Evolutionary conservation across 1,139 yeast genomes (phyloP), one percentile per base, ranked within the genome.

Genomic region (Geotrichum macrosporum): DNA sequence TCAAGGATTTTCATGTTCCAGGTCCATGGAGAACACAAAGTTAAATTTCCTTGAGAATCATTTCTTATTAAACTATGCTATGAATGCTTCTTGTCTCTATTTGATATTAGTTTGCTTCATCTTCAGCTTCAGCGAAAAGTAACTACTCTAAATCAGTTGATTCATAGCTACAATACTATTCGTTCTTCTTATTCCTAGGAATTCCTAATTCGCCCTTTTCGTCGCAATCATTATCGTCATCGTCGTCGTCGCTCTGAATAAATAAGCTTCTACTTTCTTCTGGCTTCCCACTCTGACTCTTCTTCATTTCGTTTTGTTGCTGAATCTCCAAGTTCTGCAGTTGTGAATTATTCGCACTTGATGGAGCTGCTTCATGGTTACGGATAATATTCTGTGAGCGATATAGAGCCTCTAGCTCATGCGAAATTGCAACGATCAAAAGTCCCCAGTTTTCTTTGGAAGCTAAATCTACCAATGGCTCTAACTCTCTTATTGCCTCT

Each of bases 361-460:
- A 12, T n/a, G 12, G 16, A 3, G 10, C 12, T 12, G 26, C 21
- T 5, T 12, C 5, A 10, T 20, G 35, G 2, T 40, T 35, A 18
- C 47, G 26, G 8, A 57, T 55, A 22, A 48, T 35, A 24, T 32
- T 13, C 30, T 33, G 26, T 16, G 42, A 34, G 30, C 24, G 48
- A 20, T 35, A 40, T 15, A 36, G 34, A 21, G 46, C 50, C 27
- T 41, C 46, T 4, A 46, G 33, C 20, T 46, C 50, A 20, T 46
- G 50, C 9, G 46, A 30, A 29, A 46, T 35, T 4, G 50, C 50
- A 5, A 46, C 46, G 22, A 33, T 22, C n/a, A 46, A 29, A 15
- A 46, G 30, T 5, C 31, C 39, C 50, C 50, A 46, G 9, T 41
- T 37, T 20, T 42, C 35, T 6, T 22, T 35, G 3, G 2, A 6